Conservation (phyloP, 208 protist species). For the Trypanosoma brucei region DNA sequence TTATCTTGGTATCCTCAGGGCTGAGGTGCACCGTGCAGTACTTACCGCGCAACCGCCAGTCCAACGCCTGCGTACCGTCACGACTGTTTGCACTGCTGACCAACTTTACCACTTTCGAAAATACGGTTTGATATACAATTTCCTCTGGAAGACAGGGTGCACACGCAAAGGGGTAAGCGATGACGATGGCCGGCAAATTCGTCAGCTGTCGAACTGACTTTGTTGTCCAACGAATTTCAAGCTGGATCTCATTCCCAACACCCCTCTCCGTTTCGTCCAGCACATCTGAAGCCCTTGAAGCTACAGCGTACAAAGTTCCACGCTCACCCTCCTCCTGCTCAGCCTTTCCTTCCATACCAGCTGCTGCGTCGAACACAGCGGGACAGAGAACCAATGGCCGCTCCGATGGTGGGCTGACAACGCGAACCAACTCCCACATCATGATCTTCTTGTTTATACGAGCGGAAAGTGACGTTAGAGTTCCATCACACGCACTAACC, state of each 20-base stretch:
- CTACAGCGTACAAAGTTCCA: conserved; percentile 9
- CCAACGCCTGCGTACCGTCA: conserved; percentile 22
- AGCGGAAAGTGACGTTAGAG: conserved; percentile 33
- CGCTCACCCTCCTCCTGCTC: conserved; percentile 19
- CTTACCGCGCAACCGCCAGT: conserved; percentile 17
- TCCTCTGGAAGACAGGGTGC: conserved; percentile 44
- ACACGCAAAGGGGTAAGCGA: conserved; percentile 61
- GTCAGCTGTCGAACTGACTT: conserved; percentile 8
- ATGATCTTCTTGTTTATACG: conserved; percentile 32
- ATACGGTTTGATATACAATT: conserved; percentile 34
- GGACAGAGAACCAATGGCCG: conserved; percentile 19
- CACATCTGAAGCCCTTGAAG: conserved; percentile 9
- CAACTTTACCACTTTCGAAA: conserved; percentile 25
- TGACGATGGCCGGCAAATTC: conserved; percentile 3
- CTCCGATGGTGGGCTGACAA: not conserved
- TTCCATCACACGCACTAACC: conserved; percentile 49
- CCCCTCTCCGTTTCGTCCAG: not conserved
- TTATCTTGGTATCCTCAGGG: conserved; percentile 14
- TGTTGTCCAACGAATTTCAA: conserved; percentile 21
- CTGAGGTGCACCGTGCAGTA: conserved; percentile 27
- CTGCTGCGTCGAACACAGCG: conserved; percentile 14
- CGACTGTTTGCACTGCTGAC: conserved; percentile 43
- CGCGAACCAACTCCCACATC: conserved; percentile 36
- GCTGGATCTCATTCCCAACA: conserved; percentile 9
- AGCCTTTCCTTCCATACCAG: conserved; percentile 13